A percentile compares a stretch with the other conserved stretches of the same genome.
These are phyloP conservation scores for Mycena leptocephala DNA, from an alignment of 768 basidiomycete species.

Conservation along the genomic window DNA sequence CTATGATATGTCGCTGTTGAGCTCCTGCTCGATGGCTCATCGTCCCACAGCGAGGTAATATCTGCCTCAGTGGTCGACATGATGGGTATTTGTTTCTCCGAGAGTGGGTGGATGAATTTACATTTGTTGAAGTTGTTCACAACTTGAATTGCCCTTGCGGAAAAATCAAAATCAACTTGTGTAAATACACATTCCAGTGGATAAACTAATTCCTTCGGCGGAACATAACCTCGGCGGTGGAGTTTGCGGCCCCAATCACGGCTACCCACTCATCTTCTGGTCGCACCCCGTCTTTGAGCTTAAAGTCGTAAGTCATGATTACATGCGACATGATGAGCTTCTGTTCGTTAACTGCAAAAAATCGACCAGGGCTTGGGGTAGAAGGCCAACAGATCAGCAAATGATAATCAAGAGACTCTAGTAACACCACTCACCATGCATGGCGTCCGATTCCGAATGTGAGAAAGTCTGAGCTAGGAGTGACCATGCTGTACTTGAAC, in stretches of 20 bases:
- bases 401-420: too few relatives aligned
- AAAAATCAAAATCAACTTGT: too few relatives aligned
- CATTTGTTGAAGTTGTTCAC: too few relatives aligned
- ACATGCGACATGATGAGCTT: slow-evolving; percentile 57
- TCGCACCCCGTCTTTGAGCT: slow-evolving; percentile 32
- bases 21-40: too few relatives aligned
- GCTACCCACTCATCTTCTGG: slow-evolving; percentile 24
- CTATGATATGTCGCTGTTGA: too few relatives aligned
- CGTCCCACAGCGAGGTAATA: too few relatives aligned
- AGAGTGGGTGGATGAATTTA: too few relatives aligned
- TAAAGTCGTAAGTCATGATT: slow-evolving; percentile 57
- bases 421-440: slow-evolving; percentile 41
- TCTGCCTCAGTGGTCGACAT: too few relatives aligned
- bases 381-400: too few relatives aligned
- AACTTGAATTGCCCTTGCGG: too few relatives aligned
- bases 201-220: not conserved
- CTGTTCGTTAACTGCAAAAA: slow-evolving; percentile 57
- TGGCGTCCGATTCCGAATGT: slow-evolving; percentile 56
- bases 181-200: too few relatives aligned
- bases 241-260: not conserved
- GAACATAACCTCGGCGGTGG: slow-evolving; percentile 26
- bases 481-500: slow-evolving; percentile 47
- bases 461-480: slow-evolving; percentile 47
- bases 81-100: too few relatives aligned
- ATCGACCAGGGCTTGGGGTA: slow-evolving; percentile 54